Percentiles rank a stretch among this genome's conserved stretches.
phyloP scores from a whole-genome alignment of 768 basidiomycete species.

The Butyriboletus loyo region DNA sequence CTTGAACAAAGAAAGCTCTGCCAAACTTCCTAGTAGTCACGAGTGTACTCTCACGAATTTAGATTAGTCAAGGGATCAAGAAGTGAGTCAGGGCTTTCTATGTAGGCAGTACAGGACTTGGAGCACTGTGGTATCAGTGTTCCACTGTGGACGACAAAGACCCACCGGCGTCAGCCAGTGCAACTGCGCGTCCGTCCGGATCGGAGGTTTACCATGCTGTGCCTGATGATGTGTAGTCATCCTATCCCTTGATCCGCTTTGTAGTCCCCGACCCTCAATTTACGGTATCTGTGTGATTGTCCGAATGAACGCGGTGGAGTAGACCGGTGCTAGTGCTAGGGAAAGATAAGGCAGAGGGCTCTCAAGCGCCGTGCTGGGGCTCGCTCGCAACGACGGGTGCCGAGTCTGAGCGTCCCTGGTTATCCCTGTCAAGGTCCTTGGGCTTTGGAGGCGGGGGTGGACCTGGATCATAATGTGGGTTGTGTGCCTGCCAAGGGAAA shows the following conservation, averaged over 20 bases:
- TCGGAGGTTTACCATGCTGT: background rate
- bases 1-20: background rate
- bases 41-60: background rate
- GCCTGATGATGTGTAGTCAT: background rate
- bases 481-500: constrained; percentile 50
- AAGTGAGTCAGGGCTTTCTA: background rate
- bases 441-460: constrained; percentile 53
- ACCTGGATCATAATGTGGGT: constrained; percentile 72
- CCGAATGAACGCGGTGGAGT: background rate
- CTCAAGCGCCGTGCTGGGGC: background rate
- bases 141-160: background rate
- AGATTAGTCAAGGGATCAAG: background rate
- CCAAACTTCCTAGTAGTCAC: background rate
- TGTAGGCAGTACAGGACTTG: background rate
- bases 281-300: background rate
- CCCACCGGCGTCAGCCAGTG: background rate
- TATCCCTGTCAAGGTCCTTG: constrained; percentile 16
- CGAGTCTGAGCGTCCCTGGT: background rate
- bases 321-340: background rate
- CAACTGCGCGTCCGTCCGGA: background rate
- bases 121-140: background rate
- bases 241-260: background rate
- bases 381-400: background rate
- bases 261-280: background rate
- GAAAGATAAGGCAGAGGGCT: background rate